Base-by-base conservation (phyloP, 2,329 filamentous ascomycete species). In the Aaosphaeria pasadenensis region DNA sequence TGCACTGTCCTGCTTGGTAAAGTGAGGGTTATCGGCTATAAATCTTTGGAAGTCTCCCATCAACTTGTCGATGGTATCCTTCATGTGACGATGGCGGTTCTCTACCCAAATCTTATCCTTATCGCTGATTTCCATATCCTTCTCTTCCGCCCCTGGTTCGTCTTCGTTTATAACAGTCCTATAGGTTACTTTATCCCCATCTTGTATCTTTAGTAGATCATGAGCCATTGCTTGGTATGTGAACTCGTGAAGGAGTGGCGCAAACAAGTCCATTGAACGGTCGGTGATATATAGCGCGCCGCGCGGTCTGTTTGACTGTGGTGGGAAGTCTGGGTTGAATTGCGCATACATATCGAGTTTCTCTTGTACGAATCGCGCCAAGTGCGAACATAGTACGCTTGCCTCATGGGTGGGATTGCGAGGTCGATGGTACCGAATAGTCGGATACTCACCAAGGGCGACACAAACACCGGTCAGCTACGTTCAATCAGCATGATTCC, bases 221-320 rank as follows among this genome's bases (percentile, higher is more conserved):
- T 96, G 89, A 4, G 90, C 92, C 92, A 99, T 97, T 44, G 94
- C 91, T 71, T 99, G 94, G 68, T 97, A 99, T 9, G 94, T 96
- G 67, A 99, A 96, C 63, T 99, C 94, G 71, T 99, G 94, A 4
- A 97, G 67, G 7, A 97, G 74, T 1, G 94, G 94, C 0, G 92
- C 86, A 73, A 87, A 84, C 4, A 96, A 72, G 68, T 99, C 94
- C 87, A 99, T 94, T 6, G 91, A 89, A 52, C 94, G 83, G 69
- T 97, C 94, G 1, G 91, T 89, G 52, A 99, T 87, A 61, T 96
- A 77, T 1, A 99, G 80, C 1, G 91, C 83, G 36, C 89, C 89
- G 54, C 89, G 86, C 5, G 91, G 92, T 45, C 92, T 79, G 44
- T 84, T 81, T 6, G 83, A 83, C n/a, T 78, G 84, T 0, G 91